A percentile compares a stretch with the other conserved stretches of the same genome.
phyloP scores from a whole-genome alignment of 371 early-diverging fungal species.

The Mortierella sp. region DNA sequence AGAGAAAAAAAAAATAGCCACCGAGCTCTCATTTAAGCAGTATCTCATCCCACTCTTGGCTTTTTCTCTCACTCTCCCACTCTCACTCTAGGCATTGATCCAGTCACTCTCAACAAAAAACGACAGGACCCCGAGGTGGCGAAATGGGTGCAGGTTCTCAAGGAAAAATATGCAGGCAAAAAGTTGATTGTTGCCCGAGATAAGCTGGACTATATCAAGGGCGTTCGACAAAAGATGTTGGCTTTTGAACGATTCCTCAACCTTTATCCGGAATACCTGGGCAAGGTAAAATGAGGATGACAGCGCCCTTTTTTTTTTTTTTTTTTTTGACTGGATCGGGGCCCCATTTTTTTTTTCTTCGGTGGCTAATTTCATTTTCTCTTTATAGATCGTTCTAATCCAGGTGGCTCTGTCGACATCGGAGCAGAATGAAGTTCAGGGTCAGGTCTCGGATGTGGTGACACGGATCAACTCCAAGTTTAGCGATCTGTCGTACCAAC shows the following conservation, averaged over 20 bases:
- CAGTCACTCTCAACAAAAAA: slow-evolving; percentile 30
- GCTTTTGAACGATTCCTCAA: slow-evolving; percentile 88
- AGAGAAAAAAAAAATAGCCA: no score
- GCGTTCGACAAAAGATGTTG: slow-evolving; percentile 91
- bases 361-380: background rate
- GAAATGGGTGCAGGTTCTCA: slow-evolving; percentile 76
- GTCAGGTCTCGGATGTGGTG: slow-evolving; percentile 88
- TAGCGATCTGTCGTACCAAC: slow-evolving; percentile 92
- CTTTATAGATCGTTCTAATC: slow-evolving; percentile 64
- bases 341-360: background rate
- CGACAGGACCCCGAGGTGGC: slow-evolving; percentile 72
- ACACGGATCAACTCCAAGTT: slow-evolving; percentile 92
- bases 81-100: slow-evolving; percentile 25
- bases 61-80: background rate
- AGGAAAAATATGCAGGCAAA: slow-evolving; percentile 85
- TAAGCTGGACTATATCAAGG: slow-evolving; percentile 94
- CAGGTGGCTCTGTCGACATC: slow-evolving; percentile 78
- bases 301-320: no score
- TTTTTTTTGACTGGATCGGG: background rate
- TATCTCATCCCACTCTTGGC: slow-evolving; percentile 10
- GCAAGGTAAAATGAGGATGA: slow-evolving; percentile 62
- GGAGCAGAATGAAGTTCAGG: slow-evolving; percentile 76
- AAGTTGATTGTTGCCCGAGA: slow-evolving; percentile 93
- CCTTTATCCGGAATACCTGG: slow-evolving; percentile 81
- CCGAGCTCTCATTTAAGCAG: slow-evolving; percentile 9